Conservation (phyloP, 148 eudicot genomes). For the Rhododendron simsii region DNA sequence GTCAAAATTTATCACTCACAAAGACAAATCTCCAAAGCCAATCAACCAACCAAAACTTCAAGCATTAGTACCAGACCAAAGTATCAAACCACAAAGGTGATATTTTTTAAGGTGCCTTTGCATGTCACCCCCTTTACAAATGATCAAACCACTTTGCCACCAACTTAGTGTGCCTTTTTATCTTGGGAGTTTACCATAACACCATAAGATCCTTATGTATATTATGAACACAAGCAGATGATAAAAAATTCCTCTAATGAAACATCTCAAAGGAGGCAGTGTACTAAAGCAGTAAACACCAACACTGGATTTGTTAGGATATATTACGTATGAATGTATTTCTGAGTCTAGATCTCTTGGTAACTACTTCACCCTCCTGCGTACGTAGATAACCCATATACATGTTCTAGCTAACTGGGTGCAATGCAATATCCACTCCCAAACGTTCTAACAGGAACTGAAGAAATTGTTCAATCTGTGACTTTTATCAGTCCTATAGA, state of each 20-base stretch:
- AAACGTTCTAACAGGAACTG: neutral
- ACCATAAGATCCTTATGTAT: neutral
- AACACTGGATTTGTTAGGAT: neutral
- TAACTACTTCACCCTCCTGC: neutral
- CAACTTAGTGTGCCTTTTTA: neutral
- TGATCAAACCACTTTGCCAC: neutral
- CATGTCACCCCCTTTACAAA: neutral
- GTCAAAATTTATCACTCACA: neutral
- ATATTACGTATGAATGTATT: neutral
- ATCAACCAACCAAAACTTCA: neutral
- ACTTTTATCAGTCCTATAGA: neutral
- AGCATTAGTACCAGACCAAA: neutral
- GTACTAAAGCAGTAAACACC: neutral
- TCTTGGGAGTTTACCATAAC: neutral
- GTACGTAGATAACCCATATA: neutral
- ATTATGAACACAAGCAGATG: neutral
- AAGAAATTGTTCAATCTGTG: neutral
- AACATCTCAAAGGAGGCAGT: neutral
- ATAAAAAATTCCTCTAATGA: neutral
- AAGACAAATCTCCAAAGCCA: neutral
- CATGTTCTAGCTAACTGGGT: neutral
- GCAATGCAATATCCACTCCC: neutral
- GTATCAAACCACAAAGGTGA: neutral
- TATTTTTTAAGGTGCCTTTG: neutral
- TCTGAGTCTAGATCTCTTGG: neutral